Base-by-base conservation (phyloP, 257 asterid genomes). In the Fraxinus cuspidata region DNA sequence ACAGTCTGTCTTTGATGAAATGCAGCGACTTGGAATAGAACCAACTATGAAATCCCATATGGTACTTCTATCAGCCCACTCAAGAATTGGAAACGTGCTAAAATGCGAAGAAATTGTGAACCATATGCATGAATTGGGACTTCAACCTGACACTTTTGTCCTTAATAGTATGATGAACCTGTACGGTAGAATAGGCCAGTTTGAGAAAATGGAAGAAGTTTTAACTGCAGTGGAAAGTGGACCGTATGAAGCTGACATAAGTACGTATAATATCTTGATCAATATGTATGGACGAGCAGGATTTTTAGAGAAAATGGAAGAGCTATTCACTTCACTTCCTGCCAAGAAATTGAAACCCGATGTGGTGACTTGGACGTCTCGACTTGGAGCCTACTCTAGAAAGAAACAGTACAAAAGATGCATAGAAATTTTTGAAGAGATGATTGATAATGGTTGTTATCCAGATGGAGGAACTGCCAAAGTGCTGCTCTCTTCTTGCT, bases 401-500 rank as follows among this genome's bases (percentile, higher is more conserved):
- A 92, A 92, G 89, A 94, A 94, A 77, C 84, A 78, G 73, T 94
- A 88, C 69, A 81, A 42, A 74, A 88, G 80, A 78, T 94, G 98
- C 78, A 53, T 89, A 40, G 92, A 92, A 37, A 89, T 92, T 12
- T 92, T 94, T 28, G 98, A 94, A 79, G 94, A 92, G 71, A 94
- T 94, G 98, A 89, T 94, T 60, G 97, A 94, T 64, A 81, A 74
- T 81, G 96, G 97, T 3, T 89, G 96, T 40, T 84, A 84, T 84
- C 97, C 98, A 1, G 98, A 94, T 79, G 97, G 89, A 3, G 94
- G 96, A 78, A 94, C 98, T 71, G 98, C 94, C 18, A 90, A 82
- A 83, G 97, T 94, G 70, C 81, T 94, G 67, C 94, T 94, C 1
- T 83, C 92, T 34, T 82, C 96, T 64, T 94, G 96, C 71, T 92